Base-by-base conservation (phyloP, 2,329 filamentous ascomycete species). In the Ceratocystis cubensis region DNA sequence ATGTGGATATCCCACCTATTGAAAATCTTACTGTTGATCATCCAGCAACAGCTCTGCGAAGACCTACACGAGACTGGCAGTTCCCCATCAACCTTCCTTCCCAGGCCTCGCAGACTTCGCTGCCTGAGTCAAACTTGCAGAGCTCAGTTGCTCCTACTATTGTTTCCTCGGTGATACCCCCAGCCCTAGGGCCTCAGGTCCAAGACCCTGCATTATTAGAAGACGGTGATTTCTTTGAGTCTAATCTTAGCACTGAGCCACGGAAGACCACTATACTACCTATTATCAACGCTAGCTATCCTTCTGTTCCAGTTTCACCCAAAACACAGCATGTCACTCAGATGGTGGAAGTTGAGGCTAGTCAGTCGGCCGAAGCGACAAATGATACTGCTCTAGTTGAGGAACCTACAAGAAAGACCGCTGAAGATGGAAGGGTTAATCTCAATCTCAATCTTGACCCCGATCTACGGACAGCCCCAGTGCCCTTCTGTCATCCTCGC, bases 11-110 rank as follows among this genome's bases (percentile, higher is more conserved):
- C n/a, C 30, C 56, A 15, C 15, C 56, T n/a, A 33, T 37, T 17
- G 8, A 2, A 37, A 59, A 20, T 20, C 56, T 59, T n/a, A 8
- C 17, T 30, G 17, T 37, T 37, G 56, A 37, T 33, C 17, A 15
- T 5, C 28, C 56, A 5, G 30, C 22, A 13, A 59, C 56, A 15
- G 8, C 15, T n/a, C 10, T 59, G 15, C 56, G 56, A 30, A 37
- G 56, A 37, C 56, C 56, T n/a, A 59, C 56, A 59, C 28, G n/a
- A n/a, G 56, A 59, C 30, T 59, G 56, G 56, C 15, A 59, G 56
- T 59, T 59, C 28, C 56, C 56, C 15, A 30, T 37, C 7, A 33
- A 17, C 56, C 10, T 20, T 17, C 30, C 56, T 4, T 30, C 25
- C 3, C 28, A 8, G 5, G 3, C 4, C 8, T 59, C 56, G 5